A percentile compares a stretch with the other conserved stretches of the same genome.
Evolutionary conservation across 495 filamentous ascomycete species (phyloP).

Genomic region (Tuber magnatum): DNA sequence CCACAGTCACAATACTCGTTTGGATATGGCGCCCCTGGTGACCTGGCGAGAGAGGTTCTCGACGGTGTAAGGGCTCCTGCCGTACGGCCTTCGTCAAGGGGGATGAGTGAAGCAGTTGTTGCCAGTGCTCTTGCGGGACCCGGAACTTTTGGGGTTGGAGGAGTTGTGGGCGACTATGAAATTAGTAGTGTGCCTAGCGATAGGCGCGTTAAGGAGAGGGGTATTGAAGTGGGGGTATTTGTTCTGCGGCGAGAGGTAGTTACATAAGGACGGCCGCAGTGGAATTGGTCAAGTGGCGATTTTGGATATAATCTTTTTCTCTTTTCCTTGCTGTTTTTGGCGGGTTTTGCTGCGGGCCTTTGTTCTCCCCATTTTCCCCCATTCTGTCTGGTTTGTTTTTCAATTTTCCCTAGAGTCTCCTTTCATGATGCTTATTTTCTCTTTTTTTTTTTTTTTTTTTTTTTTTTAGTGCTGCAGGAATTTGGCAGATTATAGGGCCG

Average conservation of each 20-base stretch:
- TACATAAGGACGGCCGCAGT: background rate
- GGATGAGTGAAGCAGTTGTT: slow-evolving; percentile 40
- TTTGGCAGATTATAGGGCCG: background rate
- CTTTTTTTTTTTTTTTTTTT: background rate
- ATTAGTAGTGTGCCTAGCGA: slow-evolving; percentile 44
- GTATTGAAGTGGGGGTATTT: slow-evolving; percentile 58
- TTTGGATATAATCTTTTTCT: slow-evolving; percentile 4
- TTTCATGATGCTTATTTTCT: background rate
- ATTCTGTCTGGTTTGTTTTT: background rate
- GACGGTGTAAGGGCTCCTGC: slow-evolving; percentile 50
- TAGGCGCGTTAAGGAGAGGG: slow-evolving; percentile 46
- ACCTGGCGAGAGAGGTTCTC: slow-evolving; percentile 56
- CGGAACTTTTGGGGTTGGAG: slow-evolving; percentile 39
- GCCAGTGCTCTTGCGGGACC: slow-evolving; percentile 38
- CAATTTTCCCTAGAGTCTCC: background rate
- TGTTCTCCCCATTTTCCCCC: background rate
- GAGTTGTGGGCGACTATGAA: slow-evolving; percentile 43
- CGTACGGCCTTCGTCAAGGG: slow-evolving; percentile 33
- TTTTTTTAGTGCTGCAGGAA: background rate
- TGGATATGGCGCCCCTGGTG: slow-evolving; percentile 39
- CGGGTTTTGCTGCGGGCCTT: background rate
- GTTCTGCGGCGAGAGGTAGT: slow-evolving; percentile 48
- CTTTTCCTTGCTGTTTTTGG: background rate
- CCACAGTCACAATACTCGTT: slow-evolving; percentile 26
- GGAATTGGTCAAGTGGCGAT: background rate